phyloP scores from a whole-genome alignment of 1,139 yeast genomes.

The Candida mesenterica region DNA sequence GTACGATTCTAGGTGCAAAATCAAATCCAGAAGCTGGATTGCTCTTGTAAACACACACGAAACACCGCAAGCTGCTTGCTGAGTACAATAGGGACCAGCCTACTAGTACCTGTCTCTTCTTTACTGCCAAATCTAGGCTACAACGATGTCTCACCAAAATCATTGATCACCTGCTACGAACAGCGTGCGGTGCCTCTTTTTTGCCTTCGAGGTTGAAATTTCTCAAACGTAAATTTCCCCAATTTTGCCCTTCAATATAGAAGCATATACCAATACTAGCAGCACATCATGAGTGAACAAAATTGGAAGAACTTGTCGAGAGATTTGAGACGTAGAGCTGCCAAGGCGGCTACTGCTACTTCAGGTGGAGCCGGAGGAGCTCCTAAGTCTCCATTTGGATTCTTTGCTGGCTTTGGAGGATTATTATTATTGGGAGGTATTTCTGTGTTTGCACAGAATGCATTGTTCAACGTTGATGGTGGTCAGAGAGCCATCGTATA shows the following conservation, averaged over 20 bases:
- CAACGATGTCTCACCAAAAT: too few species aligned
- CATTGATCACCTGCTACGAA: too few species aligned
- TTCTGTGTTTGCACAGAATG: conserved; percentile 62
- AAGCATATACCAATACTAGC: background rate
- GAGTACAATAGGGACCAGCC: too few species aligned
- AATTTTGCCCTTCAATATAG: background rate
- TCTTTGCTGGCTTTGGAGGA: conserved; percentile 80
- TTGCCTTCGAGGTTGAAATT: too few species aligned
- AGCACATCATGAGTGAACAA: conserved; percentile 43
- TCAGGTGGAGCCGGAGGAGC: conserved; percentile 40
- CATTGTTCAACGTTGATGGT: conserved; percentile 95
- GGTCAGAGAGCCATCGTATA: conserved; percentile 97
- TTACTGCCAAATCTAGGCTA: too few species aligned
- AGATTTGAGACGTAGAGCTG: conserved; percentile 56
- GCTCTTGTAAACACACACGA: too few species aligned
- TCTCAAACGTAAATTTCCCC: background rate
- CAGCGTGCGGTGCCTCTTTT: background rate
- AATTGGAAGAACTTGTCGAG: conserved; percentile 69
- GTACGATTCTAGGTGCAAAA: too few species aligned
- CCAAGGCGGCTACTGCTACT: conserved; percentile 33
- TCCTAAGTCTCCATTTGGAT: conserved; percentile 54
- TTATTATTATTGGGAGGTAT: conserved; percentile 71
- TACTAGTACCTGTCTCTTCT: too few species aligned
- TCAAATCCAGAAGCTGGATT: too few species aligned
- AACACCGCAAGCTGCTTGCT: too few species aligned